A percentile compares a stretch with the other conserved stretches of the same genome.
phyloP scores from a whole-genome alignment of 495 filamentous ascomycete species.

The Penicillium chermesinum region DNA sequence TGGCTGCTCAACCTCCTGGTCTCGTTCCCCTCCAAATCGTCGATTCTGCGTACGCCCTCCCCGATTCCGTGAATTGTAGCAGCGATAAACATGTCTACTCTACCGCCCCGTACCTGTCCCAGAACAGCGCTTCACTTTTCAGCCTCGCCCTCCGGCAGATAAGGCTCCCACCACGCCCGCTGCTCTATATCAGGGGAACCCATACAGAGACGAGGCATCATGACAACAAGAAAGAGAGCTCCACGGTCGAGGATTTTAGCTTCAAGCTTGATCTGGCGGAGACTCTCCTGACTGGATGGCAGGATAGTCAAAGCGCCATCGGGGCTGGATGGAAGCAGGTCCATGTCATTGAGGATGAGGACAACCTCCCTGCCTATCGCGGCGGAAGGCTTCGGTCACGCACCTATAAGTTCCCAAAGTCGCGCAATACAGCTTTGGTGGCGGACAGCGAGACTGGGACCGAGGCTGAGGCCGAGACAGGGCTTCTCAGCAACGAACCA shows the following conservation, averaged over 20 bases:
- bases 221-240: slow-evolving; percentile 27
- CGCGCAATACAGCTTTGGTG: neutral
- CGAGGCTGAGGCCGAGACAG: slow-evolving; percentile 2
- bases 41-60: slow-evolving; percentile 20
- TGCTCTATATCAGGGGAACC: slow-evolving; percentile 28
- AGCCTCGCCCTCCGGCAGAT: slow-evolving; percentile 26
- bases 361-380: slow-evolving; percentile 25
- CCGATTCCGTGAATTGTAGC: slow-evolving; percentile 9
- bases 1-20: neutral
- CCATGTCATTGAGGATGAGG: slow-evolving; percentile 23
- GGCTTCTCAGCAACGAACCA: too few species aligned
- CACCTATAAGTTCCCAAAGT: slow-evolving; percentile 15
- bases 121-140: slow-evolving; percentile 20
- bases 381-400: slow-evolving; percentile 23
- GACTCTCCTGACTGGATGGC: slow-evolving; percentile 31
- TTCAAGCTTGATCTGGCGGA: slow-evolving; percentile 35
- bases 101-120: slow-evolving; percentile 23
- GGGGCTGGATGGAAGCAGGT: slow-evolving; percentile 10
- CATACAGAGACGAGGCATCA: slow-evolving; percentile 26
- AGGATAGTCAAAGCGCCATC: slow-evolving; percentile 9
- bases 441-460: slow-evolving; percentile 18
- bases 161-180: slow-evolving; percentile 32
- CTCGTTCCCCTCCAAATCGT: slow-evolving; percentile 1
- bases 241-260: slow-evolving; percentile 34
- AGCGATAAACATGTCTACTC: slow-evolving; percentile 19